Base-by-base conservation (phyloP, 345 rosid species). In the Arabis hirsuta region DNA sequence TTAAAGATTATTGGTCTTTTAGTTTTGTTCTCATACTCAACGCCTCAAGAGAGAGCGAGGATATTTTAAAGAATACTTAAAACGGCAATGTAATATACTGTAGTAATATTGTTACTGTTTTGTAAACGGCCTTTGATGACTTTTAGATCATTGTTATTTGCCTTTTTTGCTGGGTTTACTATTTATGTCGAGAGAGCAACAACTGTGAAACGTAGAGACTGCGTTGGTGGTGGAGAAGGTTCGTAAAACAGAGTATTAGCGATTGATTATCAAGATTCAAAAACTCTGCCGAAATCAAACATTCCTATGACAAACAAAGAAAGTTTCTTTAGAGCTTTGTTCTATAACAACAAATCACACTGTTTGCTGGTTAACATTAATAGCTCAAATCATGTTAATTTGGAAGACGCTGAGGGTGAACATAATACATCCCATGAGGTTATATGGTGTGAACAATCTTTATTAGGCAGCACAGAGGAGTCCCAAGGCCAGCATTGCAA, bases 401-500 rank as follows among this genome's bases (percentile, higher is more conserved):
- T 64, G 29, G 54, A 31, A 51, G 1, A 67, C 34, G 63, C 55
- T 34, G 76, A 24, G 29, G 67, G 38, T 4, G 57, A 45, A 64
- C 71, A 59, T 58, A 36, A 45, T 75, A 61, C 70, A 62, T 36
- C 45, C 52, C n/a, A 46, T 62, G 11, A 48, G 31, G 58, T 38
- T 61, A 45, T 62, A 55, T 24, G 5, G 36, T 46, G 70, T 19
- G 65, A 45, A 57, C 66, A 47, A 48, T 70, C 66, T 34, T 47
- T 16, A 4, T 60, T 59, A 70, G 41, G 42, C 58, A 14, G 7
- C 6, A 32, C 36, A 66, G 7, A 84, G 57, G 12, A 81, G 26
- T 54, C 69, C 34, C 5, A 87, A 56, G 31, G 74, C 70, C 53
- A 77, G 12, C 19, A 81, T 43, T 50, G 87, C 77, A 48, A 78